Conservation (phyloP, 495 filamentous ascomycete genomes). For the Immersiella caudata region DNA sequence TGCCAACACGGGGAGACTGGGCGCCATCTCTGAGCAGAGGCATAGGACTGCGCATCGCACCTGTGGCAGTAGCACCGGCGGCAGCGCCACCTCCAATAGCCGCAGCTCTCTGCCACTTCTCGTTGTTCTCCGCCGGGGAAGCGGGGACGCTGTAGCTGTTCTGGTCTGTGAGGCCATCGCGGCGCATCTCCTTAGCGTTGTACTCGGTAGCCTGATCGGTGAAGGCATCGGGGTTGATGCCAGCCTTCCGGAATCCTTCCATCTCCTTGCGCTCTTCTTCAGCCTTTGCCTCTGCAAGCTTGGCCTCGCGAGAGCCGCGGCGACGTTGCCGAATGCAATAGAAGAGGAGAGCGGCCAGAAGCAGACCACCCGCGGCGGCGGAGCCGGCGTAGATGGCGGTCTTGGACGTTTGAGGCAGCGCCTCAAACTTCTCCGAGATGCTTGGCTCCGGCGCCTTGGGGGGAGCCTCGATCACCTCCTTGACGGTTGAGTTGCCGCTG, state of each 20-base stretch:
- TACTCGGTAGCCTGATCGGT: constrained; percentile 45
- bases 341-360: constrained; percentile 53
- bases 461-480: constrained; percentile 44
- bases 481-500: constrained; percentile 67
- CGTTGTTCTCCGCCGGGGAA: constrained; percentile 34
- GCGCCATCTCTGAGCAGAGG: constrained; percentile 37
- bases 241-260: constrained; percentile 54
- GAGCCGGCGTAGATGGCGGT: constrained; percentile 64
- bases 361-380: constrained; percentile 51
- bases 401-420: constrained; percentile 56
- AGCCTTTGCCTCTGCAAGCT: constrained; percentile 55
- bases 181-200: constrained; percentile 39
- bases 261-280: constrained; percentile 66
- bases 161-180: constrained; percentile 34
- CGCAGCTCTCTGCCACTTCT: constrained; percentile 28
- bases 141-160: constrained; percentile 42
- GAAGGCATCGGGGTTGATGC: constrained; percentile 50
- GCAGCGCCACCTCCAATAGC: constrained; percentile 26
- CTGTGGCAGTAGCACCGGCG: constrained; percentile 34
- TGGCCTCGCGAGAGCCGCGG: constrained; percentile 64
- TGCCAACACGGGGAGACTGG: constrained; percentile 32
- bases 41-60: constrained; percentile 35
- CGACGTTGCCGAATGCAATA: constrained; percentile 70
- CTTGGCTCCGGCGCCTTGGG: constrained; percentile 29
- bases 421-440: constrained; percentile 59